Percentiles rank a stretch among this genome's conserved stretches.
phyloP scores from a whole-genome alignment of 2,329 filamentous ascomycete species.

The Cladosporium colombiae region DNA sequence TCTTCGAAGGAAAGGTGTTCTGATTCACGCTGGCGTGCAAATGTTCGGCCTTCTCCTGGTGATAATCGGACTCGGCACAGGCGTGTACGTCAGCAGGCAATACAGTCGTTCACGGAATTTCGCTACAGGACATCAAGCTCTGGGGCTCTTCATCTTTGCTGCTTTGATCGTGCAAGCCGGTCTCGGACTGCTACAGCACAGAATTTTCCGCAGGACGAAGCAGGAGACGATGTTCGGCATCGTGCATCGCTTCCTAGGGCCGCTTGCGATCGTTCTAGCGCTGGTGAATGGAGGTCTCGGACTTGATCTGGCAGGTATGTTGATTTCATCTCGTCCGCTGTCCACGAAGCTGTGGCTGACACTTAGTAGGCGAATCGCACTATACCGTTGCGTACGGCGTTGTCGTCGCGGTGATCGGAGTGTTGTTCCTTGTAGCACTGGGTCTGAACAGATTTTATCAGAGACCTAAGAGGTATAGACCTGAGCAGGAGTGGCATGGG shows the following conservation, averaged over 20 bases:
- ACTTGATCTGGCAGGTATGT: slow-evolving; percentile 57
- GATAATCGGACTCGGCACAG: slow-evolving; percentile 41
- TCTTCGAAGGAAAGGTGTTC: slow-evolving; percentile 36
- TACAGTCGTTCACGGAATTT: slow-evolving; percentile 33
- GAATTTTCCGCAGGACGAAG: slow-evolving; percentile 48
- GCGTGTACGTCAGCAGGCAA: slow-evolving; percentile 41
- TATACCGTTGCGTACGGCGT: slow-evolving; percentile 8
- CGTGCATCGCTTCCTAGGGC: slow-evolving; percentile 61
- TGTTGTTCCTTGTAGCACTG: neutral
- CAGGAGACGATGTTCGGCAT: slow-evolving; percentile 53
- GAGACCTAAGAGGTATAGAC: slow-evolving; percentile 6
- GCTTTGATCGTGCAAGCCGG: slow-evolving; percentile 56
- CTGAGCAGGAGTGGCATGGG: slow-evolving; percentile 14
- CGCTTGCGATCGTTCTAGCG: slow-evolving; percentile 55
- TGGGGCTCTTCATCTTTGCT: slow-evolving; percentile 58
- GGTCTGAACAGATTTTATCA: neutral
- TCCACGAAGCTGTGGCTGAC: neutral
- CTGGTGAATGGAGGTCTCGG: slow-evolving; percentile 62
- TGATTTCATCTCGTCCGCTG: too few species aligned
- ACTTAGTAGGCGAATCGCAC: neutral
- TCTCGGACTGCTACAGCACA: slow-evolving; percentile 59
- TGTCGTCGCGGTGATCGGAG: slow-evolving; percentile 4
- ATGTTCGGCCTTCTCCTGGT: slow-evolving; percentile 40
- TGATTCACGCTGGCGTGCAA: slow-evolving; percentile 45
- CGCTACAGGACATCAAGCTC: slow-evolving; percentile 53